phyloP scores from a whole-genome alignment of 2,329 filamentous ascomycete genomes.

The Dothistroma septosporum region DNA sequence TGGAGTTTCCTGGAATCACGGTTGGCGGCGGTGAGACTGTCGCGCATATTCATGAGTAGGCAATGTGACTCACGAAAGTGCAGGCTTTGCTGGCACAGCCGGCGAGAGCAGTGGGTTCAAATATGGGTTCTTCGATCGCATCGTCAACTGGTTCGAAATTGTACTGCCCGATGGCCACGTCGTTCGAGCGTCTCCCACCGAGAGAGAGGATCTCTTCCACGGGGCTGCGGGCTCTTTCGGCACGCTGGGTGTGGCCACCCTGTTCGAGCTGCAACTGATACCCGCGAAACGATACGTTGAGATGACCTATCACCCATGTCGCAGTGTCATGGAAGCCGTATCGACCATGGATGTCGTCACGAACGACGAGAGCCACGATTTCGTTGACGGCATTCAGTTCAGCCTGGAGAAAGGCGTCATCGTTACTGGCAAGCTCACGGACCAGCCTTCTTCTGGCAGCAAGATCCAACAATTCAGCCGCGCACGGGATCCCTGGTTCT shows the following conservation, averaged over 20 bases:
- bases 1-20: constrained; percentile 65
- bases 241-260: constrained; percentile 62
- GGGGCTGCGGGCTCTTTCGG: constrained; percentile 64
- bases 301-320: constrained; percentile 45
- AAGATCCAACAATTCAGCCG: constrained; percentile 50
- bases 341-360: constrained; percentile 37
- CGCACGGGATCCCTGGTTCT: constrained; percentile 67
- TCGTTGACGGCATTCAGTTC: constrained; percentile 57
- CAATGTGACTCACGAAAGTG: neutral
- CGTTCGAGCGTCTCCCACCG: constrained; percentile 38
- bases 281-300: constrained; percentile 48
- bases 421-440: constrained; percentile 37
- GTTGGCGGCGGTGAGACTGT: neutral
- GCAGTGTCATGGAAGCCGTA: constrained; percentile 41
- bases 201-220: constrained; percentile 59
- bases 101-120: constrained; percentile 65
- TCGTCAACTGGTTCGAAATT: constrained; percentile 59
- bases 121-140: constrained; percentile 63
- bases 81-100: constrained; percentile 60
- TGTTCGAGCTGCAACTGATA: constrained; percentile 49
- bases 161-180: constrained; percentile 57
- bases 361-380: constrained; percentile 50
- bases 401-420: constrained; percentile 41
- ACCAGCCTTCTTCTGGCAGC: constrained; percentile 32
- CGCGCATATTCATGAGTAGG: neutral